phyloP scores from a whole-genome alignment of 345 rosid genomes.

The Corchorus olitorius region DNA sequence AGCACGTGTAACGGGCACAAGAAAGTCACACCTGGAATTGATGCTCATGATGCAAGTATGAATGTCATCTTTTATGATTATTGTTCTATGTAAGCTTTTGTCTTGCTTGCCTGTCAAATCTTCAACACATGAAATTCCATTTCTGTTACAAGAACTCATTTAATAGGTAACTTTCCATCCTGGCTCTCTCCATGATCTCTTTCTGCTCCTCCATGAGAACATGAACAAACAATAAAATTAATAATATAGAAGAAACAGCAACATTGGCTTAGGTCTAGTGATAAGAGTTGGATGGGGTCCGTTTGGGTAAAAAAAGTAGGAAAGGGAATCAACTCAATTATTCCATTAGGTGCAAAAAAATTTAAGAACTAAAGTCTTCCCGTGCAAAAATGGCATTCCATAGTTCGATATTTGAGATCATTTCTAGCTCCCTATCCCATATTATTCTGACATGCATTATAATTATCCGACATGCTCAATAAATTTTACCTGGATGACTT shows the following conservation, averaged over 20 bases:
- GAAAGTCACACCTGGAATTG: neutral
- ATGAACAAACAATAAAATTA: slow-evolving; percentile 5
- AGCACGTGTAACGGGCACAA: neutral
- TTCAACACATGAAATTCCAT: neutral
- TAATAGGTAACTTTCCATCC: slow-evolving; percentile 37
- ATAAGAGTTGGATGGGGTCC: no score
- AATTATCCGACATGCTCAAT: neutral
- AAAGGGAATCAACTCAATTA: no score
- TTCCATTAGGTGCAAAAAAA: neutral
- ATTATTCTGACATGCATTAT: neutral
- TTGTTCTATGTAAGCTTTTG: neutral
- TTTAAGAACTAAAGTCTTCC: neutral
- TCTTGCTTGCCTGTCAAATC: neutral
- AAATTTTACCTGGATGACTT: slow-evolving; percentile 53
- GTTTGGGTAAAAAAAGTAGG: no score
- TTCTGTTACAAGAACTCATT: slow-evolving; percentile 16
- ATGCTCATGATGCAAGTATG: neutral
- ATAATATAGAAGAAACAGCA: neutral
- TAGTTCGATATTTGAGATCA: neutral
- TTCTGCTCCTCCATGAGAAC: slow-evolving; percentile 36
- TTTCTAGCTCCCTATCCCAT: neutral
- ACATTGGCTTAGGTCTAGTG: no score
- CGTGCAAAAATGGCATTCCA: neutral
- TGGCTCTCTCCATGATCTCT: slow-evolving; percentile 56
- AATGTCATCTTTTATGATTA: neutral